Evolutionary conservation across 345 rosid genomes (phyloP), one percentile per base, ranked within the genome.

Genomic region (Salix suchowensis): DNA sequence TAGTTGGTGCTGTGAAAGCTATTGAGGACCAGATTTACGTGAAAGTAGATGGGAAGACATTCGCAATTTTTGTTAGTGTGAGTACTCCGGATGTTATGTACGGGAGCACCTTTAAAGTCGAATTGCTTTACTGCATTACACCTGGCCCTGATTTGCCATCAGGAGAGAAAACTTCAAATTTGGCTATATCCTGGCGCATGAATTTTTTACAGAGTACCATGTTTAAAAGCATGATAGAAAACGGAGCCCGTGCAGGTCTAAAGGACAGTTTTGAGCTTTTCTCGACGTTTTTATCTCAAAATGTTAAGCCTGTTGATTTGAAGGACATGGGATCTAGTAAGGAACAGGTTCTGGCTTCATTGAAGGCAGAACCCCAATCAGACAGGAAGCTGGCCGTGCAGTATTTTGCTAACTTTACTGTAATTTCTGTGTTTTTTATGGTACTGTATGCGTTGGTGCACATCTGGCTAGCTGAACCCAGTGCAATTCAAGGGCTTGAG

Each of bases 171-270:
- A 88, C 90, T 84, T 90, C 98, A 13, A 89, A 85, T 78, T 82
- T 95, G 82, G 90, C 88, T n/a, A 74, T 96, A 75, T 96, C 99
- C 0, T 96, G 98, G 98, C 81, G 94, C 54, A 81, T 88, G 85
- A 95, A 93, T 82, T 95, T 93, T 81, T 77, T 91, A 78, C 98
- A 95, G 86, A 90, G 92, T 83, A 88, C 97, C 48, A 93, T 91
- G 94, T 93, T 95, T 94, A 91, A 82, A 87, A 84, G 98, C 46
- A 91, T 95, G 97, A 95, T 93, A 80, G 98, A 95, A 81, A 91
- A 88, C 78, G 98, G 98, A 67, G 94, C 97, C 50, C 86, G 96
- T 21, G 88, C 85, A 80, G 98, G 97, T 80, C 67, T 95, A 55
- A 95, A 84, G 86, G 97, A 95, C 26, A 93, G 88, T 76, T 93